Evolutionary conservation across 2,329 filamentous ascomycete genomes (phyloP).

Genomic region (Nigrospora oryzae): DNA sequence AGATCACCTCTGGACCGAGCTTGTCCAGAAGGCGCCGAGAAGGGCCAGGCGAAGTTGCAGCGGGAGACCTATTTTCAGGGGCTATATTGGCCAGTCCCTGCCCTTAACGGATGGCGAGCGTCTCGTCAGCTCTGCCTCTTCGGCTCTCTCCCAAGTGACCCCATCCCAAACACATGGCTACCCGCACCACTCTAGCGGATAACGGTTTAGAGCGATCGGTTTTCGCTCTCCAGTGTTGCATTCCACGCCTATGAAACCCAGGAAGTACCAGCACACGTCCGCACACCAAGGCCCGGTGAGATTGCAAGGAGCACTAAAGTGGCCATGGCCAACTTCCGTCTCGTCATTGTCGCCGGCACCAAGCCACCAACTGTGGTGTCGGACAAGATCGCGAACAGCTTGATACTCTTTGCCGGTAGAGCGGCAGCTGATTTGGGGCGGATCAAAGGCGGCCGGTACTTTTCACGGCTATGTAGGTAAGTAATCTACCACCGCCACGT

Average conservation of each 20-base stretch:
- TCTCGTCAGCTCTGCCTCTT: background rate
- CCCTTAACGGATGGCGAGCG: background rate
- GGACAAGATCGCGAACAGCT: background rate
- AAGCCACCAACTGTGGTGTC: background rate
- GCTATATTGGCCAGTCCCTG: constrained; percentile 1
- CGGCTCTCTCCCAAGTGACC: background rate
- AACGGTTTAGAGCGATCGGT: constrained; percentile 19
- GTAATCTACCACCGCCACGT: too few species aligned
- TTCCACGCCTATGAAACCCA: constrained; percentile 16
- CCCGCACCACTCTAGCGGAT: constrained; percentile 18
- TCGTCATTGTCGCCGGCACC: too few species aligned
- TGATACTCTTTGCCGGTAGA: too few species aligned
- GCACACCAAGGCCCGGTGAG: constrained; percentile 13
- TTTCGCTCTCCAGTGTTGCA: constrained; percentile 17
- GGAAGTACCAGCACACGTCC: constrained; percentile 3
- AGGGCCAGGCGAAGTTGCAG: background rate
- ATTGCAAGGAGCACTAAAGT: constrained; percentile 14
- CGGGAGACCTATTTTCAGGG: constrained; percentile 1
- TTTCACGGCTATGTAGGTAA: too few species aligned
- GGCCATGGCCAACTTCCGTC: too few species aligned
- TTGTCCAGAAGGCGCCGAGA: constrained; percentile 1
- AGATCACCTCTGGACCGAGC: background rate
- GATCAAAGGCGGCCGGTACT: too few species aligned
- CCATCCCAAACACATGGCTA: constrained; percentile 18
- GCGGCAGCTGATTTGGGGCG: too few species aligned